Evolutionary conservation across 805 yeast species (phyloP), one percentile per base, ranked within the genome.

Genomic region (Candida argentea): DNA sequence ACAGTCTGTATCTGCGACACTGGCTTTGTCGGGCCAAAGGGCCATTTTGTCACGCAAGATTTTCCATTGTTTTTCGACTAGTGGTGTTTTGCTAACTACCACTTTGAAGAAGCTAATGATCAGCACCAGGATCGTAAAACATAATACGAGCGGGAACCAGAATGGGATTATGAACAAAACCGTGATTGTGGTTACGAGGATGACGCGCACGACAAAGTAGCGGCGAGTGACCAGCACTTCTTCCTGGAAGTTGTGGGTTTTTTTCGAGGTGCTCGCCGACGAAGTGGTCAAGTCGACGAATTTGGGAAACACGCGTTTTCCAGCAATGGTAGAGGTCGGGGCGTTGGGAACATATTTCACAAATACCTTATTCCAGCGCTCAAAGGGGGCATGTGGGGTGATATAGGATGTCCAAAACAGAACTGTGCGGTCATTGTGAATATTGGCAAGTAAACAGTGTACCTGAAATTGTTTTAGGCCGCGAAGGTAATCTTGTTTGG

Each of bases 341-440:
- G 66, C 43, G 28, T 59, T 63, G 5, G 61, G 55, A 20, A 75
- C 55, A 41, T 61, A 75, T 19, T 60, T 57, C 31, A 74, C 57
- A 23, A 61, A 65, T 28, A 69, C 48, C 12, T 46, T 44, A 26
- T 65, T 66, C 66, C 70, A 67, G 26, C 59, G 55, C 20, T 74
- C 75, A 47, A 85, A 86, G 2, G 95, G 94, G 31, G 82, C 73
- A 34, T 65, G 68, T 17, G 75, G 65, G 3, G 89, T 65, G 33
- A 89, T 78, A 50, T 64, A 86, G 0, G 94, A 66, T 0, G 96
- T 84, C 55, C 74, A 82, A 50, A 85, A 89, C 10, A 89, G 78
- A 5, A 87, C 97, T 0, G 94, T 73, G 34, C 95, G 64, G 52
- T 87, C 97, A 45, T 82, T 76, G 31, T 75, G 65, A 14, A 78